These are phyloP conservation scores for Corchorus capsularis DNA, from an alignment of 345 rosid species.

Conservation along the genomic window DNA sequence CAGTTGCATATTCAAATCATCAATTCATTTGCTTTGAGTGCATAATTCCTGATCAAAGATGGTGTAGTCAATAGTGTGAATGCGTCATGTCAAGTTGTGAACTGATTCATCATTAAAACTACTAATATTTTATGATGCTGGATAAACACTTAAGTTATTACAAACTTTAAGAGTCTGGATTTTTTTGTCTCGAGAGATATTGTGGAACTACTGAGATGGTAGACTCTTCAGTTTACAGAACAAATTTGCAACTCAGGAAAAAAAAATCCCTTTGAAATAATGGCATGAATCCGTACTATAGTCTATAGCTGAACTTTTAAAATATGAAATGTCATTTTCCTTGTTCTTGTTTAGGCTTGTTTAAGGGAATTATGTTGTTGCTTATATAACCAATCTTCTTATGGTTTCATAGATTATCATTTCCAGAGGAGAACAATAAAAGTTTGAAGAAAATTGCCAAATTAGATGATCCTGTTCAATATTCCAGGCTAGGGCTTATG, in stretches of 20 bases:
- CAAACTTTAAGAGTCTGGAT: neutral
- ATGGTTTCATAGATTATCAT: slow-evolving; percentile 56
- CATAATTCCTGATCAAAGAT: neutral
- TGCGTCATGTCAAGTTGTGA: neutral
- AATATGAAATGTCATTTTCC: neutral
- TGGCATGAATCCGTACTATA: neutral
- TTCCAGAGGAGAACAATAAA: slow-evolving; percentile 74
- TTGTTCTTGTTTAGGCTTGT: neutral
- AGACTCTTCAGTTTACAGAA: neutral
- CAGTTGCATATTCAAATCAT: neutral
- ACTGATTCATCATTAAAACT: neutral
- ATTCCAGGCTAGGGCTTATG: slow-evolving; percentile 73
- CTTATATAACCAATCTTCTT: slow-evolving; percentile 9
- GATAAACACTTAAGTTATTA: neutral
- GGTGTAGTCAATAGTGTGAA: neutral
- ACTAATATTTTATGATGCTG: neutral
- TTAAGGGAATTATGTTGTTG: neutral
- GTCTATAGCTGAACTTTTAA: neutral
- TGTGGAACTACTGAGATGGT: neutral
- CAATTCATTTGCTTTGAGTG: neutral
- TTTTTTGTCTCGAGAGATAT: neutral
- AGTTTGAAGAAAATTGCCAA: slow-evolving; percentile 77
- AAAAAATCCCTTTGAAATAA: neutral
- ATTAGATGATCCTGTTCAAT: slow-evolving; percentile 72
- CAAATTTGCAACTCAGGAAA: neutral